These are phyloP conservation scores for Cutaneotrichosporon cavernicola DNA, from an alignment of 1,284 basidiomycete genomes.

Conservation along the genomic window DNA sequence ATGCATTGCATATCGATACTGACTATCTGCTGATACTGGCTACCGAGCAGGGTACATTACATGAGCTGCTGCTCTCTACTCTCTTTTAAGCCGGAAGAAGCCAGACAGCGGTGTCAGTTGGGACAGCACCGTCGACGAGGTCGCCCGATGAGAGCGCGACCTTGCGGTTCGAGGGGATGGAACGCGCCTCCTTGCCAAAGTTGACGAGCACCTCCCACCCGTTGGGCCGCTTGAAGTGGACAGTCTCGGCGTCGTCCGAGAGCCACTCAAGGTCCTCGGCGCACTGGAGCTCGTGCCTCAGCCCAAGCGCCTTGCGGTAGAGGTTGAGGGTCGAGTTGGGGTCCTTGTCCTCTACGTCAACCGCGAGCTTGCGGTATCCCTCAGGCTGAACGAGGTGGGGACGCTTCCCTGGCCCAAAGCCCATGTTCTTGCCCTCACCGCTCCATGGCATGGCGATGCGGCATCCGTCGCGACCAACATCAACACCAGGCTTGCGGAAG, in stretches of 20 bases:
- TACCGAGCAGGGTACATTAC: not conserved
- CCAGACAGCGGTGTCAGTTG: conserved; percentile 25
- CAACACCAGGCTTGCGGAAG: conserved; percentile 36
- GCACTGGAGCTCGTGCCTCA: conserved; percentile 35
- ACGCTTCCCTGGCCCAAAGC: conserved; percentile 31
- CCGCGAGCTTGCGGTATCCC: conserved; percentile 34
- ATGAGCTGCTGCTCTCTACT: conserved; percentile 5
- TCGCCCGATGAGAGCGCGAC: conserved; percentile 27
- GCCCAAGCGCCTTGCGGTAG: conserved; percentile 36
- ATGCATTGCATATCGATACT: conserved; percentile 6
- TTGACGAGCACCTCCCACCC: conserved; percentile 46
- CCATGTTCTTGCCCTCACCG: conserved; percentile 30
- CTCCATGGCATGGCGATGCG: conserved; percentile 37
- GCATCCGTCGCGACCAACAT: conserved; percentile 47
- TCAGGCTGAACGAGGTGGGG: conserved; percentile 41
- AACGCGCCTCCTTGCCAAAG: conserved; percentile 29
- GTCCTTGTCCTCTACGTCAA: conserved; percentile 35
- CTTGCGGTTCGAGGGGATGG: conserved; percentile 34
- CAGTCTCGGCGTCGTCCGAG: conserved; percentile 20
- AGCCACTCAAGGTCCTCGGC: conserved; percentile 43
- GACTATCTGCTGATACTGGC: conserved; percentile 6
- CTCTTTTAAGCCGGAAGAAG: conserved; percentile 20
- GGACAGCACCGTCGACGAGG: conserved; percentile 19
- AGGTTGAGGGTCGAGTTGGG: conserved; percentile 36
- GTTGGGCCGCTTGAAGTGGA: conserved; percentile 42